Percentiles rank a stretch among this genome's conserved stretches.
Evolutionary conservation across 305 asterid genomes (phyloP).

Genomic region (Stenogyne calaminthoides): DNA sequence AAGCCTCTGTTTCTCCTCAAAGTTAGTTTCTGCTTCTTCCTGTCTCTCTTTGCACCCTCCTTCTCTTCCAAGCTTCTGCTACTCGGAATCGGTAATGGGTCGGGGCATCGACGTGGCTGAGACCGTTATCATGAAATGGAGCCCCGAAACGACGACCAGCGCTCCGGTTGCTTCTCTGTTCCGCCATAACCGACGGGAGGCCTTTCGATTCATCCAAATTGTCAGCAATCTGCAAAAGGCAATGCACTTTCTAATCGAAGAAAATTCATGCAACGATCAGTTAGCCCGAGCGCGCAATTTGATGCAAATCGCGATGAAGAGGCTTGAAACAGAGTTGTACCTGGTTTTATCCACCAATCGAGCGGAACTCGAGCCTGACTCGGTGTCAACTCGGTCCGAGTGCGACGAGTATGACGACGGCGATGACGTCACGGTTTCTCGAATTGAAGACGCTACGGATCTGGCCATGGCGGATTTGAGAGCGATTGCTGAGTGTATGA

Average conservation of each 20-base stretch:
- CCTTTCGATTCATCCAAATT: slow-evolving; percentile 41
- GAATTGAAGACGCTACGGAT: slow-evolving; percentile 26
- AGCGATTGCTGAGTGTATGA: no score
- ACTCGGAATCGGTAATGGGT: slow-evolving; percentile 47
- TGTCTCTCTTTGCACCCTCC: not conserved
- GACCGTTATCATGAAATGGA: slow-evolving; percentile 56
- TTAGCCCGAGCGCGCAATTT: slow-evolving; percentile 1
- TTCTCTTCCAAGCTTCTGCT: not conserved
- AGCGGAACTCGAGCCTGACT: slow-evolving; percentile 22
- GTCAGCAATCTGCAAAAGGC: slow-evolving; percentile 39
- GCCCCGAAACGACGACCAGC: slow-evolving; percentile 32
- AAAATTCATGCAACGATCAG: slow-evolving; percentile 24
- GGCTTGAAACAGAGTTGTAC: slow-evolving; percentile 63
- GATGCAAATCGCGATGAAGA: no score
- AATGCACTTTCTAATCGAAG: slow-evolving; percentile 40
- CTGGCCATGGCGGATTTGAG: no score
- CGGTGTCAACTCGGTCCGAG: not conserved
- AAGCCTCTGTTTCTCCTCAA: not conserved
- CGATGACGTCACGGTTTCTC: not conserved
- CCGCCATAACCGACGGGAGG: slow-evolving; percentile 51
- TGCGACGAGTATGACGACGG: no score
- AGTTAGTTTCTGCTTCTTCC: no score
- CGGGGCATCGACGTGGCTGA: slow-evolving; percentile 45
- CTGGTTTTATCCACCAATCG: slow-evolving; percentile 55
- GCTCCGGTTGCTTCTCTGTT: slow-evolving; percentile 54